Conservation (phyloP, 495 filamentous ascomycete species). For the Thermochaetoides thermophila region DNA sequence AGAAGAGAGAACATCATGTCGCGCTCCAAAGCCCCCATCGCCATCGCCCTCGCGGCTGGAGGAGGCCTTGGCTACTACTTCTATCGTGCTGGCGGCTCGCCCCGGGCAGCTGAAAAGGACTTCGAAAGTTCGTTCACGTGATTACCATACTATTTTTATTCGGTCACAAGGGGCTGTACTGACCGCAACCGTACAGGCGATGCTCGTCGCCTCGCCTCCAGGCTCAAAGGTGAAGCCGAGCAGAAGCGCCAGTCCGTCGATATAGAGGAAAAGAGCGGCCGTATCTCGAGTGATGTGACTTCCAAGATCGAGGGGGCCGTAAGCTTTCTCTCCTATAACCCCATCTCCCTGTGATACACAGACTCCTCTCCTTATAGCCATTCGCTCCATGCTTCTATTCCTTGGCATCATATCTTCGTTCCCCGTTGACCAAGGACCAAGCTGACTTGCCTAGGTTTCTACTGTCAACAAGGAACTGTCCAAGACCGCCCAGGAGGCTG, state of each 20-base stretch:
- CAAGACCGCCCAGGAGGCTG: slow-evolving; percentile 40
- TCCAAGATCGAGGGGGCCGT: slow-evolving; percentile 32
- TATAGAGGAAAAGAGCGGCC: slow-evolving; percentile 25
- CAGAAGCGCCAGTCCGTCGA: slow-evolving; percentile 19
- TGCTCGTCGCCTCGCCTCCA: slow-evolving; percentile 44
- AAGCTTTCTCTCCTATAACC: slow-evolving; percentile 7
- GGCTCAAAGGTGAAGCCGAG: slow-evolving; percentile 46
- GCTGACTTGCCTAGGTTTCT: slow-evolving; percentile 50
- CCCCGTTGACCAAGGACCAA: slow-evolving; percentile 1
- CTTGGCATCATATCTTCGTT: slow-evolving; percentile 1
- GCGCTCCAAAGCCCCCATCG: slow-evolving; percentile 39
- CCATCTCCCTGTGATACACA: background rate
- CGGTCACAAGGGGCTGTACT: background rate
- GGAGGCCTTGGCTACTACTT: slow-evolving; percentile 78
- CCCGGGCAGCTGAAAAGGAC: slow-evolving; percentile 67
- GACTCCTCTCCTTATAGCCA: background rate
- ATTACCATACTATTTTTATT: background rate
- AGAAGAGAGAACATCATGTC: no score
- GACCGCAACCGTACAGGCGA: slow-evolving; percentile 34
- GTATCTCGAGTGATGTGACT: slow-evolving; percentile 29
- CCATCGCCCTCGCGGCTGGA: slow-evolving; percentile 46
- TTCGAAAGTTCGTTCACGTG: slow-evolving; percentile 55
- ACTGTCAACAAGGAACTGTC: slow-evolving; percentile 44
- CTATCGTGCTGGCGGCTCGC: slow-evolving; percentile 70
- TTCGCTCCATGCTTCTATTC: no score